Evolutionary conservation across 805 yeast genomes (phyloP), one percentile per base, ranked within the genome.

Genomic region (Saccharomycopsis synnaedendra): DNA sequence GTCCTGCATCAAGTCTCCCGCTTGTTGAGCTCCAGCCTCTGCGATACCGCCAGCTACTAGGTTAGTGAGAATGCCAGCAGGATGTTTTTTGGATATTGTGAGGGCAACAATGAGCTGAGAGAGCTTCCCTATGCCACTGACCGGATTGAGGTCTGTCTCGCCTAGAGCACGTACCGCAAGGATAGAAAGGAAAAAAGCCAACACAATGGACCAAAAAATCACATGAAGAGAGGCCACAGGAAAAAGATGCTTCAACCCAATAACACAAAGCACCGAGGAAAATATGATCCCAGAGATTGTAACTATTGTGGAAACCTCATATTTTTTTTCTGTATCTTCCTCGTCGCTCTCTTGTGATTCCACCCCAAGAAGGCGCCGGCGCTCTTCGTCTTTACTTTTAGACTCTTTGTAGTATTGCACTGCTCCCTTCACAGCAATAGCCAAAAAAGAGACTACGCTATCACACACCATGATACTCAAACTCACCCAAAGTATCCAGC

Each of bases 21-120:
- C 97, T 65, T 90, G 98, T 66, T 93, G 97, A 3, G 98, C 96
- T 5, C 97, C 97, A 0, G 97, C 97, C 66, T 90, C 98, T 1
- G 97, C 94, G 39, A 90, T 80, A 9, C 96, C 98, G 11, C 98
- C 98, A 3, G 97, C 96, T 1, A 90, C 83, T 43, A 90, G 68
- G 60, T 90, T 93, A 41, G 87, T 78, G 39, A 90, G 66, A 4
- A 93, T 86, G 7, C 87, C 76, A 1, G 94, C 88, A 1, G 94
- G 94, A 49, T 80, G 84, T 41, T 69, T 62, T 33, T 70, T 69
- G 0, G 96, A 96, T 30, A 88, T 73, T 4, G 90, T 70, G 8
- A 87, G 59, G 0, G 97, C 96, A 64, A 93, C 87, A 2, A 93
- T 64, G 43, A 90, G 68, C 62, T 90, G 98, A 1, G 97, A 89